These are phyloP conservation scores for Rugonectria rugulosa DNA, from an alignment of 2,329 filamentous ascomycete species.

Conservation along the genomic window DNA sequence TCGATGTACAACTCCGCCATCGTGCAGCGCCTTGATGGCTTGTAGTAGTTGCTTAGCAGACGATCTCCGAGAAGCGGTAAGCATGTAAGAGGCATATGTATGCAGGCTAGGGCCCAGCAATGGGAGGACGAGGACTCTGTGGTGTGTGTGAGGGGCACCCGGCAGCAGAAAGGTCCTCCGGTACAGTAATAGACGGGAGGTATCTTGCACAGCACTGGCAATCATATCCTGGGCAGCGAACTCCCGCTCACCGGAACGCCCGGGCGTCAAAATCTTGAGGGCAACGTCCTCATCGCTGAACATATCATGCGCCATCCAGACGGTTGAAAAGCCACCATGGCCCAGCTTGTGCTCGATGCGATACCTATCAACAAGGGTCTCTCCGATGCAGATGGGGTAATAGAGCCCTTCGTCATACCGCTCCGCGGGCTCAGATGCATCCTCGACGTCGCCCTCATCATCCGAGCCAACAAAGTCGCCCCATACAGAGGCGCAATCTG, in stretches of 20 bases:
- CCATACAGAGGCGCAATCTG: too few species aligned
- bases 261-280: constrained; percentile 20
- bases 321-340: constrained; percentile 51
- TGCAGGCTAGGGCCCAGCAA: constrained; percentile 14
- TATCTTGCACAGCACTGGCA: background rate
- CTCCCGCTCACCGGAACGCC: constrained; percentile 10
- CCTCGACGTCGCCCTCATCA: too few species aligned
- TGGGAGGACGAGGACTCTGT: constrained; percentile 18
- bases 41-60: constrained; percentile 14
- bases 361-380: constrained; percentile 48
- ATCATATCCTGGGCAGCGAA: constrained; percentile 1
- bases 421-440: too few species aligned
- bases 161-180: background rate
- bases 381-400: constrained; percentile 50
- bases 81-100: constrained; percentile 1
- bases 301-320: constrained; percentile 48
- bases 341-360: constrained; percentile 51
- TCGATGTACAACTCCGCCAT: constrained; percentile 16
- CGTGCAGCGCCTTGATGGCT: constrained; percentile 13
- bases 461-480: too few species aligned
- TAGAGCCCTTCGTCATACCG: too few species aligned
- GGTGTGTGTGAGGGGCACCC: background rate
- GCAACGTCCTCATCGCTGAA: constrained; percentile 13
- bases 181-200: background rate
- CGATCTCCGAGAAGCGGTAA: constrained; percentile 12